A percentile compares a stretch with the other conserved stretches of the same genome.
These are phyloP conservation scores for Venturia pyrina DNA, from an alignment of 2,329 filamentous ascomycete genomes.

Conservation along the genomic window DNA sequence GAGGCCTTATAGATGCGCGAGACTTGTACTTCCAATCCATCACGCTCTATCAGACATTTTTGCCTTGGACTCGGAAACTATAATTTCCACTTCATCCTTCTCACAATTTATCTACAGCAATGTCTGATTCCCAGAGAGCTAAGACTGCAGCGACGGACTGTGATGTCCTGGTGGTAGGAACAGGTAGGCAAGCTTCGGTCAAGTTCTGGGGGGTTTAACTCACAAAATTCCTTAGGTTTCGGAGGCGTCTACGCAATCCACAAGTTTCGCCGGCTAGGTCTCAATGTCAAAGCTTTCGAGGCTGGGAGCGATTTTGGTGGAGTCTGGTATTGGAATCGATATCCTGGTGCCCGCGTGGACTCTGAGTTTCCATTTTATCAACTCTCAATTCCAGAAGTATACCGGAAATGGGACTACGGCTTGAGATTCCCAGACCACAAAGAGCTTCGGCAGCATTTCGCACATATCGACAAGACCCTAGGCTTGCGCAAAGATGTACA, in stretches of 20 bases:
- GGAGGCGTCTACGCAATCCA: slow-evolving; percentile 22
- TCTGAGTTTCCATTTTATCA: slow-evolving; percentile 36
- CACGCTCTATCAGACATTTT: neutral
- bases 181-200: neutral
- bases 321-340: slow-evolving; percentile 36
- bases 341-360: slow-evolving; percentile 36
- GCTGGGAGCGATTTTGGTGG: slow-evolving; percentile 30
- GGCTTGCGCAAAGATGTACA: slow-evolving; percentile 8
- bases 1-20: neutral
- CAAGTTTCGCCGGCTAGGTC: slow-evolving; percentile 18
- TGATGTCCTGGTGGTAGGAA: slow-evolving; percentile 11
- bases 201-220: neutral
- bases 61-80: neutral
- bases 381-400: slow-evolving; percentile 7
- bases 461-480: slow-evolving; percentile 11
- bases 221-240: slow-evolving; percentile 17
- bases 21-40: neutral
- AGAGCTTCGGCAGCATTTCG: slow-evolving; percentile 9
- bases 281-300: slow-evolving; percentile 22
- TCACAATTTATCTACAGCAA: neutral
- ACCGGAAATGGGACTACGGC: neutral
- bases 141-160: neutral
- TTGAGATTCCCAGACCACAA: slow-evolving; percentile 6
- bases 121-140: neutral
- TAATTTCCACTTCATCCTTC: neutral